Conservation (phyloP, 176 grass and related monocot species). For the Carex littledalei region DNA sequence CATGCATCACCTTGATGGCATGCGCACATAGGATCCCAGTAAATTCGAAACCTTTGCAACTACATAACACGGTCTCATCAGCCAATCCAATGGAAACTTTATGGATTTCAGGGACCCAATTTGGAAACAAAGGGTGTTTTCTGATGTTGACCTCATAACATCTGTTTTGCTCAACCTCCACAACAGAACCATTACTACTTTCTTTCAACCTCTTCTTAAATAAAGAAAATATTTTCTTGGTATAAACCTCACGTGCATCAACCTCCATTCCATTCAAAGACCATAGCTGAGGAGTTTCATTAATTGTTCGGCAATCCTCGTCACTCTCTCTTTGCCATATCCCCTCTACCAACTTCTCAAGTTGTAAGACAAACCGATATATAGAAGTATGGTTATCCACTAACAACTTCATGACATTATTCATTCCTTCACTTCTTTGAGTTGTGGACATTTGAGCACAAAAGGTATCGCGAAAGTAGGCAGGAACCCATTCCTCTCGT, state of each 20-base stretch:
- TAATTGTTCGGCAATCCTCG: background rate
- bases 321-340: background rate
- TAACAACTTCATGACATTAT: background rate
- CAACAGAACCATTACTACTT: background rate
- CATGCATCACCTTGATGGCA: background rate
- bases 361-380: background rate
- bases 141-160: background rate
- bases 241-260: background rate
- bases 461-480: background rate
- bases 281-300: background rate
- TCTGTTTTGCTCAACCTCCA: background rate
- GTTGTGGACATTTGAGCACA: background rate
- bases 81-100: background rate
- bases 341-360: background rate
- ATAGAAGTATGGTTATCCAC: background rate
- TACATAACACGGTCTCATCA: background rate
- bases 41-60: background rate
- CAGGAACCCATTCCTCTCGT: background rate
- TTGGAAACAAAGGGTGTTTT: background rate
- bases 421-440: slow-evolving; percentile 5
- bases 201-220: background rate
- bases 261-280: background rate
- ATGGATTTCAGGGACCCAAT: background rate
- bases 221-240: background rate
- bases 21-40: background rate